Conservation (phyloP, 306 rosid genomes). For the Cyclanthera cordifolia region DNA sequence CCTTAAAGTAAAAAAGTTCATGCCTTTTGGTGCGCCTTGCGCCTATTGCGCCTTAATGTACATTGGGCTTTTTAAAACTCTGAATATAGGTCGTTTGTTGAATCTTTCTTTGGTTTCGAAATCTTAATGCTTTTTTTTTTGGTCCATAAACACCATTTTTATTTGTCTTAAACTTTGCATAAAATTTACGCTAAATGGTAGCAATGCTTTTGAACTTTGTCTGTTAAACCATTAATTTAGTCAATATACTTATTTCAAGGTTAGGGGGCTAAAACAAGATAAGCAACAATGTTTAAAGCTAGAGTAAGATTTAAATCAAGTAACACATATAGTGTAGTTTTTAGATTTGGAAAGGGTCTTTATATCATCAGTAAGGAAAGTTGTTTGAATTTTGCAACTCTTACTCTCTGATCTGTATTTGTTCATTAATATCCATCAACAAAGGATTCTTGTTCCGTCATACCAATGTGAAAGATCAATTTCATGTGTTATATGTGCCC, state of each 20-base stretch:
- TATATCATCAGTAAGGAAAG: neutral
- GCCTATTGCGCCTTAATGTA: no score
- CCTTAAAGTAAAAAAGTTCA: no score
- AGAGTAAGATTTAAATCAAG: neutral
- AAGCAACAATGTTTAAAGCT: neutral
- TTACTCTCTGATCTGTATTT: neutral
- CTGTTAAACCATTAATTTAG: neutral
- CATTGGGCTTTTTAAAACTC: no score
- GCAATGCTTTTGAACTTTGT: neutral
- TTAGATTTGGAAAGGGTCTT: neutral
- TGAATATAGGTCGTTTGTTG: neutral
- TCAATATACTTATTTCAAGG: neutral
- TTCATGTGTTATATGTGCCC: neutral
- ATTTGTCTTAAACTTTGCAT: neutral
- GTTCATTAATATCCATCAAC: neutral
- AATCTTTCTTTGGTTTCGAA: neutral
- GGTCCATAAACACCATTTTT: neutral
- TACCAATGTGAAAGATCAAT: neutral
- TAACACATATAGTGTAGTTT: neutral
- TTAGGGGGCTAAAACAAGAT: neutral
- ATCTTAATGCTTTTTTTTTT: neutral
- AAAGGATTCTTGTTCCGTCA: neutral
- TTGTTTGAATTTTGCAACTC: neutral
- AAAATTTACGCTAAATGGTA: neutral
- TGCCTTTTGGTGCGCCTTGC: no score